Evolutionary conservation across 352 stramenopile genomes (phyloP).

Genomic region (Peronospora farinosa): DNA sequence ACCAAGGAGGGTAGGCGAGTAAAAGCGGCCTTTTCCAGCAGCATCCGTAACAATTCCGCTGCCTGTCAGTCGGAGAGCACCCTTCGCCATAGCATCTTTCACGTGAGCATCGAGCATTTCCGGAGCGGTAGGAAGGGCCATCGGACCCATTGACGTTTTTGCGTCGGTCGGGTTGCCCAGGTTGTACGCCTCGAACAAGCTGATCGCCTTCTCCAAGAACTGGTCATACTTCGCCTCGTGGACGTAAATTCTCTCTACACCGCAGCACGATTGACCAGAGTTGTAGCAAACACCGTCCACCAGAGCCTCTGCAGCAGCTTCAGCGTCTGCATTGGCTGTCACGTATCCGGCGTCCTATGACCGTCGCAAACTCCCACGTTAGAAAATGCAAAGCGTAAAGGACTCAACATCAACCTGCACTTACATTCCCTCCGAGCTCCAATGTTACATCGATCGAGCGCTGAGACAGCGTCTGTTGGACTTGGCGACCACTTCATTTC

Average conservation of each 20-base stretch:
- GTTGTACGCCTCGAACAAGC: slow-evolving; percentile 58
- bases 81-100: slow-evolving; percentile 68
- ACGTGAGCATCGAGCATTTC: slow-evolving; percentile 51
- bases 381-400: background rate
- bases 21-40: slow-evolving; percentile 63
- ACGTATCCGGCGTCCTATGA: slow-evolving; percentile 70
- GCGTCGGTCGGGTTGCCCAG: slow-evolving; percentile 59
- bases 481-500: slow-evolving; percentile 47
- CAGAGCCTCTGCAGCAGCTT: slow-evolving; percentile 56
- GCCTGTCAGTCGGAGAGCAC: slow-evolving; percentile 47
- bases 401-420: background rate
- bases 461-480: slow-evolving; percentile 46
- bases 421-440: slow-evolving; percentile 78
- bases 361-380: slow-evolving; percentile 3
- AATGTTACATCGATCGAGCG: slow-evolving; percentile 77
- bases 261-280: slow-evolving; percentile 79
- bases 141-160: slow-evolving; percentile 60
- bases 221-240: slow-evolving; percentile 74
- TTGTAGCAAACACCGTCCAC: slow-evolving; percentile 83
- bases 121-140: slow-evolving; percentile 51
- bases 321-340: slow-evolving; percentile 55
- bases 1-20: slow-evolving; percentile 65
- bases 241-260: slow-evolving; percentile 81
- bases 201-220: slow-evolving; percentile 62
- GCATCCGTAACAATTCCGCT: slow-evolving; percentile 39